These are phyloP conservation scores for Cryptococcus sp. DNA, from an alignment of 1,284 basidiomycete genomes.

Conservation along the genomic window DNA sequence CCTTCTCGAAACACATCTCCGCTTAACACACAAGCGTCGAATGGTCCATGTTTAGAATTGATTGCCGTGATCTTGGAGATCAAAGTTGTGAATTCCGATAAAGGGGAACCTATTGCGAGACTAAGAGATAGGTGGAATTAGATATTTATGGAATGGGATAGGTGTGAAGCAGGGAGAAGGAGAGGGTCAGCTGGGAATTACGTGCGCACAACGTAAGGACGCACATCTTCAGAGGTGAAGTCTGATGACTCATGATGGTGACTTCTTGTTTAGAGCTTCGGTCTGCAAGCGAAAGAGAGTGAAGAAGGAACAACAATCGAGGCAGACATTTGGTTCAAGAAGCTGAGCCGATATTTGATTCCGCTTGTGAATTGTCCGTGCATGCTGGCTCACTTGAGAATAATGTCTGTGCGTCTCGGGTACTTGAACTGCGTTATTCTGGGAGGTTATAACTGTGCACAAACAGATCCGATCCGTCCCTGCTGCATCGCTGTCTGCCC, in stretches of 20 bases:
- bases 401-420: no score
- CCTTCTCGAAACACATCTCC: conserved; percentile 84
- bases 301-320: no score
- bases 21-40: conserved; percentile 76
- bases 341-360: no score
- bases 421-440: no score
- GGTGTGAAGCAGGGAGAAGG: neutral
- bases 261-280: no score
- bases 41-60: conserved; percentile 90
- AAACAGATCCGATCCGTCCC: no score
- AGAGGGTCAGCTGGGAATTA: neutral
- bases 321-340: no score
- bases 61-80: conserved; percentile 79
- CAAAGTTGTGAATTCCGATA: conserved; percentile 68
- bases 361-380: no score
- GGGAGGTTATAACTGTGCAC: no score
- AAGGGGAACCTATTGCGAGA: conserved; percentile 77
- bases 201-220: neutral
- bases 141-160: conserved; percentile 3
- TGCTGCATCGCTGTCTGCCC: no score
- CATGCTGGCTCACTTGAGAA: no score
- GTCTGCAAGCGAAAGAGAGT: no score
- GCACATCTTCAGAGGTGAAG: conserved; percentile 26
- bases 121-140: conserved; percentile 48
- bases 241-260: conserved; percentile 19